Evolutionary conservation across 352 stramenopile species (phyloP).

Genomic region (Pythium aristosporum): DNA sequence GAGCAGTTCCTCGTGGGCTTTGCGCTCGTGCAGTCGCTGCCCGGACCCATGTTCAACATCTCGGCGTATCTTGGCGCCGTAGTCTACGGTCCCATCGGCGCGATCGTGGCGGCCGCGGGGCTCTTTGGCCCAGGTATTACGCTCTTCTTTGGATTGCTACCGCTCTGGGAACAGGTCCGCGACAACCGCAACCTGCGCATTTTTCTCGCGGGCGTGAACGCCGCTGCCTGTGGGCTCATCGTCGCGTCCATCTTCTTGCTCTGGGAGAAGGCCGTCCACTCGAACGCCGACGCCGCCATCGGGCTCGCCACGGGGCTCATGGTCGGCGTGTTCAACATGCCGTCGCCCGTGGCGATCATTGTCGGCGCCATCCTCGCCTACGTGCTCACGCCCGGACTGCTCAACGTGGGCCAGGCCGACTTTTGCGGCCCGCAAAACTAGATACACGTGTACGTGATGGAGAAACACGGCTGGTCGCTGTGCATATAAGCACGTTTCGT

Average conservation of each 20-base stretch:
- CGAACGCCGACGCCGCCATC: conserved; percentile 81
- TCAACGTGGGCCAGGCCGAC: conserved; percentile 57
- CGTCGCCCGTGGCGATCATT: conserved; percentile 59
- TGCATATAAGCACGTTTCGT: neutral
- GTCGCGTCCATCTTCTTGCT: conserved; percentile 89
- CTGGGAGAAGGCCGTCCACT: conserved; percentile 82
- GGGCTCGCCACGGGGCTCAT: conserved; percentile 80
- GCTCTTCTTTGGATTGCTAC: conserved; percentile 90
- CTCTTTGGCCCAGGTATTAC: conserved; percentile 93
- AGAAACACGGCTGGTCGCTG: too few species aligned
- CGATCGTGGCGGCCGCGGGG: conserved; percentile 83
- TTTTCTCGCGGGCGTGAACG: conserved; percentile 89
- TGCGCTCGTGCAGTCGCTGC: conserved; percentile 91
- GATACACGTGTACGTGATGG: too few species aligned
- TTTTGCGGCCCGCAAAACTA: conserved; percentile 36
- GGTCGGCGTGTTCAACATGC: conserved; percentile 77
- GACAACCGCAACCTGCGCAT: conserved; percentile 85
- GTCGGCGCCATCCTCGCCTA: conserved; percentile 49
- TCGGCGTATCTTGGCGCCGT: conserved; percentile 90
- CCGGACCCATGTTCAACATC: conserved; percentile 96
- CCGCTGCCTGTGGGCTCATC: conserved; percentile 88
- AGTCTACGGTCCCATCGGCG: conserved; percentile 83
- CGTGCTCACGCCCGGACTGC: conserved; percentile 41
- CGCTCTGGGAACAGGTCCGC: conserved; percentile 91
- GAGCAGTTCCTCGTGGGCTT: conserved; percentile 93